Percentiles rank a stretch among this genome's conserved stretches.
Conservation (phyloP, 2,329 filamentous ascomycete species). For the Aspergillus aculeatus region DNA sequence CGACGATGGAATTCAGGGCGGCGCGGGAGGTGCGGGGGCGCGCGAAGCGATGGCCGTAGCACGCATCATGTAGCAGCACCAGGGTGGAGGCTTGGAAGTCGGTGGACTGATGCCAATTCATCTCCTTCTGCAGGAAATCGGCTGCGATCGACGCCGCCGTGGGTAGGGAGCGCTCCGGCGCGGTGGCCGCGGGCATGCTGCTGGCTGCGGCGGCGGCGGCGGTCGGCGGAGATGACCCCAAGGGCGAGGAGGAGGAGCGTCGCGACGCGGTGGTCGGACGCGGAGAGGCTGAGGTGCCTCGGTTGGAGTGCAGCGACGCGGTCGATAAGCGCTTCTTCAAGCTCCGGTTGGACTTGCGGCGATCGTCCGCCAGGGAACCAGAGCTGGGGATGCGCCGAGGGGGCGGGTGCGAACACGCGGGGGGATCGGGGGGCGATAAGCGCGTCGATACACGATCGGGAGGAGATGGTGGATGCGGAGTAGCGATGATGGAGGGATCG, state of each 20-base stretch:
- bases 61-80: constrained; percentile 87
- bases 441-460: constrained; percentile 23
- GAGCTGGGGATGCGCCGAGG: constrained; percentile 36
- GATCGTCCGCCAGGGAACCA: constrained; percentile 38
- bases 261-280: constrained; percentile 33
- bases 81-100: constrained; percentile 59
- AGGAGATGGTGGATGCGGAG: constrained; percentile 28
- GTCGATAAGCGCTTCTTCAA: constrained; percentile 41
- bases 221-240: constrained; percentile 27
- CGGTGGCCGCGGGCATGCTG: constrained; percentile 26
- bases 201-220: constrained; percentile 9
- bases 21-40: constrained; percentile 73
- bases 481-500: constrained; percentile 26
- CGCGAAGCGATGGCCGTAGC: constrained; percentile 90
- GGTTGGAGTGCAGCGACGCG: constrained; percentile 38
- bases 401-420: constrained; percentile 23
- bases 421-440: constrained; percentile 25
- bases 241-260: constrained; percentile 33
- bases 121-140: constrained; percentile 67
- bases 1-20: constrained; percentile 77
- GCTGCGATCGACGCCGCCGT: constrained; percentile 62
- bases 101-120: constrained; percentile 59
- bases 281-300: constrained; percentile 28
- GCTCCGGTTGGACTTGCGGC: constrained; percentile 33
- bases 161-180: constrained; percentile 24